Base-by-base conservation (phyloP, 1,139 yeast species). In the Candida labiduridarum region DNA sequence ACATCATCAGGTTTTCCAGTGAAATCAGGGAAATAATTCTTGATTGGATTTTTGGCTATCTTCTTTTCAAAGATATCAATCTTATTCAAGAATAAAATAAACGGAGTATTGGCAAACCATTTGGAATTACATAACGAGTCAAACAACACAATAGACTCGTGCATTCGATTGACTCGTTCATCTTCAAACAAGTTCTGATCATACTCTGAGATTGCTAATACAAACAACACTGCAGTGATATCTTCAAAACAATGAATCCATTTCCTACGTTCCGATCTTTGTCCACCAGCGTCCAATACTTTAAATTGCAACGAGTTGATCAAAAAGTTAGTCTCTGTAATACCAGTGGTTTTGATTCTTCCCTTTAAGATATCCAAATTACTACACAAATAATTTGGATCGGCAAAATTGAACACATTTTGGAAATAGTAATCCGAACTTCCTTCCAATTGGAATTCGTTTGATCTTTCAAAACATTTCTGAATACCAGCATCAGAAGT, bases 221-320 rank as follows among this genome's bases (percentile, higher is more conserved):
- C 97, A 68, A 91, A 94, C 36, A 94, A 68, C 1, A 95, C 86
- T 1, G 96, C 90, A 0, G 96, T 88, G 50, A 94, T 91, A 56
- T 89, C 90, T 62, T 92, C 96, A 68, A 95, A 94, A 63, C 96
- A 89, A 65, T 92, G 97, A 54, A 94, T 89, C 99, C 99, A 94
- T 65, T 94, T 94, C 58, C 86, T 84, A 51, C 99, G 80, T 68
- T 94, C 99, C 40, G 92, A 84, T 52, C 99, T 76, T 69, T 94
- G 99, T 1, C 99, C 99, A 46, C 99, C 99, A 5, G 97, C 98
- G 72, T 94, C 99, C 50, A 91, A 74, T 45, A 95, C 89, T 59
- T 83, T 84, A 62, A 92, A 85, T 53, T 78, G 84, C 50, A 82
- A 77, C 10, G 85, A 74, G 57, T 87, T 79, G 53, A 92, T 83